Evolutionary conservation across 805 yeast genomes (phyloP).

Genomic region (Babjeviella inositovora): DNA sequence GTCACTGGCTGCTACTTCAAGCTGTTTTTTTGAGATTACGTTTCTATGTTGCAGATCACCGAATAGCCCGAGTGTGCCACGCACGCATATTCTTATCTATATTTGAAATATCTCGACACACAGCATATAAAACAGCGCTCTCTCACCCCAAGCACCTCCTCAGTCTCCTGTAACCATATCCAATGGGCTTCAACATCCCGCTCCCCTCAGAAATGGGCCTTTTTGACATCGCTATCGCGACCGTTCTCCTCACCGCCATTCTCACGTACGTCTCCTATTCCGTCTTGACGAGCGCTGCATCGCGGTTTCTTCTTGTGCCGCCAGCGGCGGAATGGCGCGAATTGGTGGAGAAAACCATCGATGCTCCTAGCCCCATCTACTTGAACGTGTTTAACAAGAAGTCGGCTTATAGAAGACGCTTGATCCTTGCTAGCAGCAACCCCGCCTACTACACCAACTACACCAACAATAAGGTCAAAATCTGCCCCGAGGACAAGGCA

Average conservation of each 20-base stretch:
- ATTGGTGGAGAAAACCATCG: constrained; percentile 1
- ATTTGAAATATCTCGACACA: too few relatives aligned
- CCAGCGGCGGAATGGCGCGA: constrained; percentile 1
- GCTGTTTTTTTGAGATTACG: too few relatives aligned
- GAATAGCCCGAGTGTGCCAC: too few relatives aligned
- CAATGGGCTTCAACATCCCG: too few relatives aligned
- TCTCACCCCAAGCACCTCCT: too few relatives aligned
- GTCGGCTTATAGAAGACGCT: constrained; percentile 1
- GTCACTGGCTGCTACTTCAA: too few relatives aligned
- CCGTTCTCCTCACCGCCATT: not conserved
- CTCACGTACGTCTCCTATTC: not conserved
- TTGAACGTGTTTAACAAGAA: not conserved
- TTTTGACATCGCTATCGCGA: not conserved
- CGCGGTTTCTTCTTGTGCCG: constrained; percentile 1
- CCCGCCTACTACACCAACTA: constrained; percentile 1
- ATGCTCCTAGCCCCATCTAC: constrained; percentile 2
- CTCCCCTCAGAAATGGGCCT: too few relatives aligned
- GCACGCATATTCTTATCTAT: too few relatives aligned
- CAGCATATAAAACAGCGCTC: too few relatives aligned
- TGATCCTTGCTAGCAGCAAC: constrained; percentile 1
- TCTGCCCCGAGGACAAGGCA: constrained; percentile 12
- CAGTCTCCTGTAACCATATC: too few relatives aligned
- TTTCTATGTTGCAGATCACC: too few relatives aligned
- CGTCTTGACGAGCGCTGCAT: not conserved
- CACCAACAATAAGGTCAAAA: constrained; percentile 11